Conservation (phyloP, 805 yeast species). For the Kodamaea lidongshanica region DNA sequence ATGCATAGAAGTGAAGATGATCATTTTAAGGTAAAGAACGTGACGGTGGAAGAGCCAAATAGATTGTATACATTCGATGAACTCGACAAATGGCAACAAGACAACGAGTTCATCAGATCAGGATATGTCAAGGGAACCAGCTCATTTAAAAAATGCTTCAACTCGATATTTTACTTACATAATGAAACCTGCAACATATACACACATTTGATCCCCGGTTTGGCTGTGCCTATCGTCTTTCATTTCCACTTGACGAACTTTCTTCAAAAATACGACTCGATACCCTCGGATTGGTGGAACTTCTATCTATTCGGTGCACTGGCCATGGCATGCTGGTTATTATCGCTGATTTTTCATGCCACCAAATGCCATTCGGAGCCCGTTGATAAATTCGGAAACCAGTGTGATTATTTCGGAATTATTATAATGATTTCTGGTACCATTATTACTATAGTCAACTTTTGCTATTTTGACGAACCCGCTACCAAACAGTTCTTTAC, state of each 20-base stretch:
- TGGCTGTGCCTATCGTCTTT: constrained; percentile 21
- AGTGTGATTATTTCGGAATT: constrained; percentile 71
- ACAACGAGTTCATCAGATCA: constrained; percentile 57
- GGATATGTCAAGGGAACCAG: constrained; percentile 60
- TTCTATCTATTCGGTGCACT: constrained; percentile 53
- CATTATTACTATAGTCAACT: constrained; percentile 38
- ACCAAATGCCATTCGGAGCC: constrained; percentile 58
- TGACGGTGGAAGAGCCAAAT: no score
- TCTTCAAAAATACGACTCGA: constrained; percentile 21
- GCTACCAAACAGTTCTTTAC: constrained; percentile 33
- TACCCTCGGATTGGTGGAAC: no score
- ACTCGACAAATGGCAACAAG: constrained; percentile 67
- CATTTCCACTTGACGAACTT: no score
- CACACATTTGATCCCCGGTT: constrained; percentile 51
- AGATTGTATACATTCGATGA: no score
- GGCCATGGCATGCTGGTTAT: constrained; percentile 50
- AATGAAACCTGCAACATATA: constrained; percentile 72
- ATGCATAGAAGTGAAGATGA: no score
- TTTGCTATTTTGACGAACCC: constrained; percentile 41
- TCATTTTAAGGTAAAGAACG: no score
- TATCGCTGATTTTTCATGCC: constrained; percentile 64
- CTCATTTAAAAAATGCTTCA: constrained; percentile 40
- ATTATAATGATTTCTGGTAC: constrained; percentile 63
- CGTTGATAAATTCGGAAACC: constrained; percentile 55
- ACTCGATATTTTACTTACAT: constrained; percentile 50